A percentile compares a stretch with the other conserved stretches of the same genome.
These are phyloP conservation scores for Coelastrella sp. DNA, from an alignment of 139 green algal species.

Conservation along the genomic window DNA sequence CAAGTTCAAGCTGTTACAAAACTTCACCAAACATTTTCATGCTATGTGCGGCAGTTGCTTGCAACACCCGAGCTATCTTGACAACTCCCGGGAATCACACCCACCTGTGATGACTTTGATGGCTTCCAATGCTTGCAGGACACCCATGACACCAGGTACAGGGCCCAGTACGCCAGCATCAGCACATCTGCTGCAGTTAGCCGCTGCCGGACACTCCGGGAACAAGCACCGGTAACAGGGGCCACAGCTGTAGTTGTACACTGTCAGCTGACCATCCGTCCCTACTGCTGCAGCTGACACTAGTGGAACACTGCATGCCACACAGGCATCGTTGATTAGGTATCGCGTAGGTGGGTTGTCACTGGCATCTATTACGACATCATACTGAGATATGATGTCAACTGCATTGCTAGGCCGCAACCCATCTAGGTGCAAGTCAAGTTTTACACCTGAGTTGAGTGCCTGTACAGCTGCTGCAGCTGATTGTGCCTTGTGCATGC, in stretches of 20 bases:
- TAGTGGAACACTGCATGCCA: slow-evolving; percentile 75
- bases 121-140: slow-evolving; percentile 94
- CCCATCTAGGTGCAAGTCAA: slow-evolving; percentile 74
- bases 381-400: slow-evolving; percentile 79
- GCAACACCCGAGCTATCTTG: too few species aligned
- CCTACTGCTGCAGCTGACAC: slow-evolving; percentile 94
- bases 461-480: slow-evolving; percentile 64
- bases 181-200: slow-evolving; percentile 89
- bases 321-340: slow-evolving; percentile 92
- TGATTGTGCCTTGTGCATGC: slow-evolving; percentile 87
- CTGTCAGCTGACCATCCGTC: slow-evolving; percentile 94
- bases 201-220: slow-evolving; percentile 80
- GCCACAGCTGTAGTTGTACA: slow-evolving; percentile 73
- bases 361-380: slow-evolving; percentile 93
- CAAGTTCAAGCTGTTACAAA: too few species aligned
- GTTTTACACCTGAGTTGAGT: slow-evolving; percentile 79
- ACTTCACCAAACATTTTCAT: too few species aligned
- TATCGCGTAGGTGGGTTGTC: slow-evolving; percentile 97
- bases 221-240: slow-evolving; percentile 90
- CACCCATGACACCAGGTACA: slow-evolving; percentile 94
- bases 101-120: slow-evolving; percentile 94
- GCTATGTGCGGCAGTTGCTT: too few species aligned
- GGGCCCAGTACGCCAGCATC: slow-evolving; percentile 94
- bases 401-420: slow-evolving; percentile 82
- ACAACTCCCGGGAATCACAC: too few species aligned